Base-by-base conservation (phyloP, 495 filamentous ascomycete species). In the Aspergillus steynii region DNA sequence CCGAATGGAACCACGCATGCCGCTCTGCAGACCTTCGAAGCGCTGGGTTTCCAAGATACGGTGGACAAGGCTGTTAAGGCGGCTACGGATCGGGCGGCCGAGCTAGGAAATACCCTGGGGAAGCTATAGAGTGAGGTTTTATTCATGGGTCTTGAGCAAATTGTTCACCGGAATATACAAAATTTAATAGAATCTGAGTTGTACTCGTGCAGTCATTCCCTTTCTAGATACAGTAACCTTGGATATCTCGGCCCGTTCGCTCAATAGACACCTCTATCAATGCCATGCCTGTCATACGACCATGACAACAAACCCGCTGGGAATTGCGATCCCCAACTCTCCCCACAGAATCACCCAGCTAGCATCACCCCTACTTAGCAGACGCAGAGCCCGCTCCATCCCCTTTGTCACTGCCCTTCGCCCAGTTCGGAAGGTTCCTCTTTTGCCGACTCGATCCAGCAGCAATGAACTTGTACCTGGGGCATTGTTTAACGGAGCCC, bases 1-100 rank as follows among this genome's bases (percentile, higher is more conserved):
- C 76, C 76, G 25, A 78, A 78, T 49, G 76, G 76, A 15, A 78
- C 76, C 31, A 78, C 76, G 5, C 64, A 71, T 58, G 76, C 76
- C 27, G 76, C 76, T 0, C 61, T 78, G 10, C 70, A 74, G 64
- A 71, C 68, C 5, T 77, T 78, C 32, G 73, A 76, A 64, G 53
- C 65, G 28, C 61, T 70, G 37, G 68, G 67, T 15, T 78, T 78
- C 50, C 50, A 72, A 28, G 68, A 72, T 27, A 76, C 61, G 8
- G 73, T 77, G 31, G 65, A 78, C 52, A 71, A 77, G 69, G 69
- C 76, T 55, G 76, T 78, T 12, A 68, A 71, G 63, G 71, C 76
- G 37, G 76, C 76, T 0, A 77, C 74, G 14, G 27, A 61, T 10
- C 71, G 76, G 10, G 62, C 74, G 28, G 76, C 73, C 2, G 76